Percentiles rank a stretch among this genome's conserved stretches.
Evolutionary conservation across 257 asterid species (phyloP).

Genomic region (Parsonsia alboflavescens): DNA sequence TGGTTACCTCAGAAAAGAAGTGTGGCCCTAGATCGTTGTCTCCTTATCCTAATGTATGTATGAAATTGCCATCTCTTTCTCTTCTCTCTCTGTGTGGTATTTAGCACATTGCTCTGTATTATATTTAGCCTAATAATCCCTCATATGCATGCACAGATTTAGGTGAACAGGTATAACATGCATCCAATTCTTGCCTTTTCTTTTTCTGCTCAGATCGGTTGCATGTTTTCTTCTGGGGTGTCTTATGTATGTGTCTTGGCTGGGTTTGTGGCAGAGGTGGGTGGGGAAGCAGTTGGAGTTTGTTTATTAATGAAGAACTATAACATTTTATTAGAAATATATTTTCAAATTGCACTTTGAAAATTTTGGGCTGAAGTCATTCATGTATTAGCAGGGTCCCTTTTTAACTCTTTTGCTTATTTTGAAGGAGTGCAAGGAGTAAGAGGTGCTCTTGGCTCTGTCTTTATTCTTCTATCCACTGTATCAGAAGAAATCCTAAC

Average conservation of each 20-base stretch:
- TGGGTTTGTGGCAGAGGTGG: background rate
- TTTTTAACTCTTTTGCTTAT: background rate
- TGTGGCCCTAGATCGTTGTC: slow-evolving; percentile 46
- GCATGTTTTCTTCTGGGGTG: background rate
- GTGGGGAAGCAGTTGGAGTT: background rate
- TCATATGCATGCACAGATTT: background rate
- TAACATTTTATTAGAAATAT: background rate
- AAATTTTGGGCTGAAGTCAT: background rate
- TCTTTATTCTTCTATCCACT: background rate
- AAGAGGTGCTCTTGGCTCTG: background rate
- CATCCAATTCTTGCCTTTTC: background rate
- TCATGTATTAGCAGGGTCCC: background rate
- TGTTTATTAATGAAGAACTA: background rate
- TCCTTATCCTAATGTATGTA: slow-evolving; percentile 86
- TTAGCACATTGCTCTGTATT: background rate
- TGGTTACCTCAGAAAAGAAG: slow-evolving; percentile 25
- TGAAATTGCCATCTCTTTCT: slow-evolving; percentile 19
- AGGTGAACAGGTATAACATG: background rate
- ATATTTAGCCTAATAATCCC: background rate
- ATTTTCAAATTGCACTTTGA: background rate
- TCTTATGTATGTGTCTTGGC: background rate
- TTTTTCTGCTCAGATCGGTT: background rate
- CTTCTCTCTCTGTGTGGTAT: background rate
- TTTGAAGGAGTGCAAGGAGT: background rate
- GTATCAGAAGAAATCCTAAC: background rate